A percentile compares a stretch with the other conserved stretches of the same genome.
phyloP scores from a whole-genome alignment of 2,329 filamentous ascomycete genomes.

The Nigrograna mackinnonii region DNA sequence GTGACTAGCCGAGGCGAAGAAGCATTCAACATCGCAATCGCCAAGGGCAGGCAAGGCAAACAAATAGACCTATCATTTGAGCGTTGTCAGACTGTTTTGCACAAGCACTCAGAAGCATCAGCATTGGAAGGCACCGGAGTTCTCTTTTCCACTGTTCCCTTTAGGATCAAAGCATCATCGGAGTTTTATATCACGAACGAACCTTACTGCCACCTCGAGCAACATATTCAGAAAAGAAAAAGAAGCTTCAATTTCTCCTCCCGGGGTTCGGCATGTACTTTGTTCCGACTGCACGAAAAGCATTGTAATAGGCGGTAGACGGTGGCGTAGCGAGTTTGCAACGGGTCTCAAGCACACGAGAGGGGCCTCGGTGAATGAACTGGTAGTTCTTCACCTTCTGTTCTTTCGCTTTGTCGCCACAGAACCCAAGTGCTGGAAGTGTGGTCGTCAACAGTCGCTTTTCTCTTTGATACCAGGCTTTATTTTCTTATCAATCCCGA shows the following conservation, averaged over 20 bases:
- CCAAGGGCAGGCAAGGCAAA: neutral
- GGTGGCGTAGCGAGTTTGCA: no score
- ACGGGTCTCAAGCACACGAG: no score
- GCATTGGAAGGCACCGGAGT: constrained; percentile 11
- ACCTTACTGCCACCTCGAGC: no score
- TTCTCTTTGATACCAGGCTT: neutral
- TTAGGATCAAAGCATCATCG: constrained; percentile 39
- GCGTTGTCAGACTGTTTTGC: neutral
- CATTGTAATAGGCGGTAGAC: no score
- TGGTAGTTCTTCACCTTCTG: constrained; percentile 5
- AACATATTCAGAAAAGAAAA: no score
- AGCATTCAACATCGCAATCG: neutral
- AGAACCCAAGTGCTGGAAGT: constrained; percentile 41
- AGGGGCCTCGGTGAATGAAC: no score
- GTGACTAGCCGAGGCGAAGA: constrained; percentile 27
- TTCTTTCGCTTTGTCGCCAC: constrained; percentile 23
- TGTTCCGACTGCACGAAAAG: no score
- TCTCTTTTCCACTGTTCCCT: constrained; percentile 10
- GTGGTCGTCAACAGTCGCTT: constrained; percentile 29
- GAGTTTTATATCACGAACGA: constrained; percentile 39
- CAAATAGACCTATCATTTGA: constrained; percentile 6
- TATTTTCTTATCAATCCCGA: neutral
- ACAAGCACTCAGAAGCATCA: constrained; percentile 2
- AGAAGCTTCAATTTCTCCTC: no score
- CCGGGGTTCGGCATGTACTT: no score